Evolutionary conservation across 2,329 filamentous ascomycete species (phyloP), one percentile per base, ranked within the genome.

Genomic region (Ceratocystis albifundus): DNA sequence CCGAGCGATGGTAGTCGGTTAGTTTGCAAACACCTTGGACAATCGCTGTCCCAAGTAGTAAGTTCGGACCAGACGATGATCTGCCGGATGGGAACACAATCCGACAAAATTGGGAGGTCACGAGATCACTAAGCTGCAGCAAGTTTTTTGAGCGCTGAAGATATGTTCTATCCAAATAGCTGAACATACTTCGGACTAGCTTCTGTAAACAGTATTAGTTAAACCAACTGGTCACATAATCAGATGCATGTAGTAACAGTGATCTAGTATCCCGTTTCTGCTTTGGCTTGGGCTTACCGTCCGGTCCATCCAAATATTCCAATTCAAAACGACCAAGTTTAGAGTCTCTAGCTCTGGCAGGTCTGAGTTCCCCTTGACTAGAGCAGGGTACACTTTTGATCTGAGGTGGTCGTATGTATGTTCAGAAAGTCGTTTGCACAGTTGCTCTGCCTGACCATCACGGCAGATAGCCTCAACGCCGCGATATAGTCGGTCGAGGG

Each of bases 391-490:
- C 67, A 96, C 78, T 4, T 79, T 77, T 12, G 78, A 78, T 67
- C 82, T 81, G 69, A 97, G 78, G 75, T 95, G 87, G 15, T 74
- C 76, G 68, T 87, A 85, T 72, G 88, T 90, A 70, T 83, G 82
- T 10, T 79, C 77, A 69, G 84, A 82, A 62, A 97, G 78, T 72
- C 83, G 81, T 50, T 82, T 78, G 71, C 86, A 88, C 65, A 96
- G 76, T 65, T 84, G 80, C 20, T 82, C 80, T 1, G 89, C 88
- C 71, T 85, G 83, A 0, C 87, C 88, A 71, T 88, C 88, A 65
- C 90, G 83, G 74, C 94, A 99, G 10, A 96, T 81, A 73, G 96
- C 91, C 79, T 99, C 94, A 0, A 96, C 90, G 3, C 89, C 90
- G 62, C 90, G 85, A 74, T 96, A 97, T 15, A 99, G 79, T 71